phyloP scores from a whole-genome alignment of 495 filamentous ascomycete genomes.

The Hypoxylon trugodes region DNA sequence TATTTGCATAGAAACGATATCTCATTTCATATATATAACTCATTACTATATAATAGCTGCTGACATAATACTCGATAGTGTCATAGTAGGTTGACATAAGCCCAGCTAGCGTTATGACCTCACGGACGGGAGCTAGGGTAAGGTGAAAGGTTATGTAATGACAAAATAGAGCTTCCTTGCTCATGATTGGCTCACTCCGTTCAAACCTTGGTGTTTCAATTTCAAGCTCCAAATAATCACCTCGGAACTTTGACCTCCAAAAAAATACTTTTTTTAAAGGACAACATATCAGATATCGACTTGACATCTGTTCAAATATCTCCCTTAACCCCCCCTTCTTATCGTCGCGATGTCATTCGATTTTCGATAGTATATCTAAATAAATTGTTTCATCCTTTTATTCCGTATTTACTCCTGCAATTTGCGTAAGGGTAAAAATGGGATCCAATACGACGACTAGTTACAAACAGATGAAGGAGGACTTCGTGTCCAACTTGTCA shows the following conservation, averaged over 20 bases:
- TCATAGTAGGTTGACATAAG: background rate
- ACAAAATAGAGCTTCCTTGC: constrained; percentile 1
- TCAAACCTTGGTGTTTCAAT: background rate
- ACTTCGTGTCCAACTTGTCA: constrained; percentile 91
- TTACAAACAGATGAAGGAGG: constrained; percentile 92
- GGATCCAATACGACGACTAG: constrained; percentile 50
- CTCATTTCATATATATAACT: background rate
- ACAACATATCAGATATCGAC: constrained; percentile 29
- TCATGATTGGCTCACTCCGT: constrained; percentile 12
- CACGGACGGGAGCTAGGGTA: background rate
- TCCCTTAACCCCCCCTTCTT: background rate
- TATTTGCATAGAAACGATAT: background rate
- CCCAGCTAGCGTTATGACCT: background rate
- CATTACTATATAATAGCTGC: background rate
- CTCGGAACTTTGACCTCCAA: background rate
- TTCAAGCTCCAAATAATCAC: too few relatives aligned
- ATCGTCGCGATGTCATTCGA: constrained; percentile 14
- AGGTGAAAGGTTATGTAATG: background rate
- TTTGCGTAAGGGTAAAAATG: constrained; percentile 38
- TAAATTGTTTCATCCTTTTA: background rate
- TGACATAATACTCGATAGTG: background rate
- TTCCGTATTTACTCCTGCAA: background rate
- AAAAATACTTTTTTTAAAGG: constrained; percentile 1
- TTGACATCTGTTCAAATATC: constrained; percentile 33
- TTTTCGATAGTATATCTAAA: constrained; percentile 7